Base-by-base conservation (phyloP, 1,284 basidiomycete genomes). In the Prillingera fragicola region DNA sequence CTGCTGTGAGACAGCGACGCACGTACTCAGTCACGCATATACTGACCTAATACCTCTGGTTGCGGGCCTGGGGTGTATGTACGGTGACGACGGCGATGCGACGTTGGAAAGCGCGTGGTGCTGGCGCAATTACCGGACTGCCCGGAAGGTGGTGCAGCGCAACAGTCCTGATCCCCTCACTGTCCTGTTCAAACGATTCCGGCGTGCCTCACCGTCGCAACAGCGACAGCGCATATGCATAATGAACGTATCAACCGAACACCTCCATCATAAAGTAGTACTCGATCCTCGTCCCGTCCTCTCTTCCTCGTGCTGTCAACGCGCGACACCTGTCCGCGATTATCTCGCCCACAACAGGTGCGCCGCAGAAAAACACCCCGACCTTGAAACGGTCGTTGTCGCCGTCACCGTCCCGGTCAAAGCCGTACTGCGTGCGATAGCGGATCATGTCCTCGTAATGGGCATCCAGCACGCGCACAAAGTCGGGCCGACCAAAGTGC, bases 181-280 rank as follows among this genome's bases (percentile, higher is more conserved):
- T n/a, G n/a, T n/a, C n/a, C n/a, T n/a, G n/a, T n/a, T n/a, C n/a
- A n/a, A n/a, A n/a, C n/a, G n/a, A n/a, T n/a, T n/a, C n/a, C n/a
- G n/a, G n/a, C n/a, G n/a, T n/a, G n/a, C n/a, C n/a, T n/a, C n/a
- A n/a, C n/a, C n/a, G n/a, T n/a, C n/a, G n/a, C n/a, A n/a, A n/a
- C n/a, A n/a, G n/a, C n/a, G n/a, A n/a, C n/a, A n/a, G n/a, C n/a
- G n/a, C n/a, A n/a, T n/a, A n/a, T n/a, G n/a, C n/a, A n/a, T n/a
- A n/a, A n/a, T n/a, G n/a, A n/a, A n/a, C n/a, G n/a, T n/a, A 31
- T 31, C n/a, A 31, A 15, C 42, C 52, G 50, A 62, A 62, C 28
- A 57, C 59, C 52, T 59, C 59, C n/a, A 54, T 56, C 54, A 55
- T 57, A 19, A 62, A 57, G 39, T 54, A 48, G 46, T 58, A 62